Evolutionary conservation across 2,329 filamentous ascomycete genomes (phyloP), one percentile per base, ranked within the genome.

Genomic region (Hawksworthiomyces lignivorus): DNA sequence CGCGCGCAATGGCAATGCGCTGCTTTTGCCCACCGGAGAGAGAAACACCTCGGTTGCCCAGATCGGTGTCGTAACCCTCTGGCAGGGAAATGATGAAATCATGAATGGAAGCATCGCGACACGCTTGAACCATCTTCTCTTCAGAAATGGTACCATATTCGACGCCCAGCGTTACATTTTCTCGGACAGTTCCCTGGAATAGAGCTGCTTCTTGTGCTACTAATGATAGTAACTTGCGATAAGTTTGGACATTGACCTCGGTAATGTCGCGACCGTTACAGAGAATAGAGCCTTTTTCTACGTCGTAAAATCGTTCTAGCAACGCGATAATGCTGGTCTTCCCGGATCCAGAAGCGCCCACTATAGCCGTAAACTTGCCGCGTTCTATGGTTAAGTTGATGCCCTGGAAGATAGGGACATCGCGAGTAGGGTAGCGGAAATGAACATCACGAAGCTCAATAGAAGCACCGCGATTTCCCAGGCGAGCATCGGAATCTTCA

Each of bases 1-100:
- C 75, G 5, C 75, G 62, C 0, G 76, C 75, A 38, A 78, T 76
- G 8, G 70, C 65, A 14, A 79, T 55, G 2, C 75, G 65, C 52
- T 79, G 75, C 7, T 68, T 68, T 62, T 97, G 90, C 0, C 90
- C 90, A 41, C 90, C 90, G 2, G 84, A 89, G 11, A 95, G 63
- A 0, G 73, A 75, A 0, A 81, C 74, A 14, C 83, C 84, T 36
- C 75, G 73, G 42, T 77, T 78, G 26, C 83, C 83, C 22, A 86
- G 70, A 40, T 75, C 63, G 1, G 83, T 87, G 48, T 76, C 68
- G 58, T 84, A 85, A 2, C 81, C 81, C 9, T 79, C 71, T 0
- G 82, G 80, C 1, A 87, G 66, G 4, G 73, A 79, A 22, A 70
- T 61, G 52, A 87, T 77, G 57, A 87, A 87, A 30, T 84, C 82